Evolutionary conservation across 352 stramenopile species (phyloP).

Genomic region (Elongisporangium anandrum): DNA sequence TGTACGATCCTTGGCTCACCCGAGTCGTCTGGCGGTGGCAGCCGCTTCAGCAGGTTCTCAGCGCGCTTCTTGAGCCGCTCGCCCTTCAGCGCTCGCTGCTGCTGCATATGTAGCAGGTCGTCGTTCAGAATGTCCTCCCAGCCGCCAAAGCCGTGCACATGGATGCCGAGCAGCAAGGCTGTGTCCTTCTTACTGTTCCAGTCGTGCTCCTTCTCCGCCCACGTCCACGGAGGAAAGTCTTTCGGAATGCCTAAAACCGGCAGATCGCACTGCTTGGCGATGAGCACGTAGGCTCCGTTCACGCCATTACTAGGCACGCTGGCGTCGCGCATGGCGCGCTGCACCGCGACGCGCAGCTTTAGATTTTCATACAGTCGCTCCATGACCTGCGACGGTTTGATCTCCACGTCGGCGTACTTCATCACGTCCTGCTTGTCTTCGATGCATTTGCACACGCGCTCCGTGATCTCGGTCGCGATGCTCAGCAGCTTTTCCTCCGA

Average conservation of each 20-base stretch:
- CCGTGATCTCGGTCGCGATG: conserved; percentile 61
- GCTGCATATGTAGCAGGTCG: conserved; percentile 69
- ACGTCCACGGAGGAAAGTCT: conserved; percentile 67
- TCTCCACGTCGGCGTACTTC: conserved; percentile 74
- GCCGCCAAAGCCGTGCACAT: conserved; percentile 79
- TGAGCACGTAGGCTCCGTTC: conserved; percentile 67
- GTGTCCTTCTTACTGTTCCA: conserved; percentile 77
- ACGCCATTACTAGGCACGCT: conserved; percentile 16
- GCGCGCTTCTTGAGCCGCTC: conserved; percentile 80
- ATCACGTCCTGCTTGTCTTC: conserved; percentile 70
- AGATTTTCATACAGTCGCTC: conserved; percentile 85
- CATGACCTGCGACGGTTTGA: conserved; percentile 67
- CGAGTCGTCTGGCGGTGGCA: conserved; percentile 51
- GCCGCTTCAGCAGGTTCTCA: conserved; percentile 75
- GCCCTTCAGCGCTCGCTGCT: conserved; percentile 80
- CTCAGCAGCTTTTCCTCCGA: conserved; percentile 45
- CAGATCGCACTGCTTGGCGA: conserved; percentile 68
- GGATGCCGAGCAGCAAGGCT: conserved; percentile 76
- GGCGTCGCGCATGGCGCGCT: conserved; percentile 55
- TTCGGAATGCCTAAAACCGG: conserved; percentile 54
- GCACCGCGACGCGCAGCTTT: conserved; percentile 78
- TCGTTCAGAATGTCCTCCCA: conserved; percentile 88
- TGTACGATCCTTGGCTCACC: conserved; percentile 64
- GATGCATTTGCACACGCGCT: conserved; percentile 41
- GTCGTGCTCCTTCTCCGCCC: conserved; percentile 80